Evolutionary conservation across 305 asterid genomes (phyloP).

Genomic region (Solanum chacoense): DNA sequence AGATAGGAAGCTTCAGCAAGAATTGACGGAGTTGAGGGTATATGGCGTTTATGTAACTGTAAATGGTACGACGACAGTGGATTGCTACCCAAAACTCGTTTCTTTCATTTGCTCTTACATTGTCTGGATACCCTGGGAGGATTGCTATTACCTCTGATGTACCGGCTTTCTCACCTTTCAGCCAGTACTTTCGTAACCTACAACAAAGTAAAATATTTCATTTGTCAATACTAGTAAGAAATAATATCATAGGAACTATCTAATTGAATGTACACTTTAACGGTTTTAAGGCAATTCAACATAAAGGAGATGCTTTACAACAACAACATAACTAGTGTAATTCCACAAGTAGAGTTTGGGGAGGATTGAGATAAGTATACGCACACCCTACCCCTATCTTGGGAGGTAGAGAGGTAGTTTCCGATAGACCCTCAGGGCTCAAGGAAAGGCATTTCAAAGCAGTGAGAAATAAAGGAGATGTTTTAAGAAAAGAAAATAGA

Average conservation of each 20-base stretch:
- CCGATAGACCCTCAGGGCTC: neutral
- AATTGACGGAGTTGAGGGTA: constrained; percentile 43
- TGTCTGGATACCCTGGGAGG: constrained; percentile 81
- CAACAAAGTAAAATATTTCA: neutral
- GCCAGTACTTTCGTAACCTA: constrained; percentile 74
- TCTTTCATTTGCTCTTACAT: constrained; percentile 59
- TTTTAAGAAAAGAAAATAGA: neutral
- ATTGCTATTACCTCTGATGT: constrained; percentile 49
- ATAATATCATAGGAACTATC: neutral
- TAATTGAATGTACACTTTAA: neutral
- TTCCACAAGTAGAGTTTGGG: neutral
- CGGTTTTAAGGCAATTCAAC: neutral
- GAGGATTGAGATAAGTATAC: neutral
- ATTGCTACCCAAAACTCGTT: constrained; percentile 94
- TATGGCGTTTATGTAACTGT: constrained; percentile 28
- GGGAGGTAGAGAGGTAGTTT: neutral
- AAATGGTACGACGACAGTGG: constrained; percentile 51
- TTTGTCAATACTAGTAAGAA: neutral
- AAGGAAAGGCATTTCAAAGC: neutral
- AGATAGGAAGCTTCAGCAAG: constrained; percentile 64
- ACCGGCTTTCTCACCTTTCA: constrained; percentile 71
- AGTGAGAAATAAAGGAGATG: neutral
- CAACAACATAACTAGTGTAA: neutral
- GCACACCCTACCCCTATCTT: neutral
- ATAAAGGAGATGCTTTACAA: neutral